Evolutionary conservation across 2,329 filamentous ascomycete species (phyloP).

Genomic region (Fusarium subglutinans): DNA sequence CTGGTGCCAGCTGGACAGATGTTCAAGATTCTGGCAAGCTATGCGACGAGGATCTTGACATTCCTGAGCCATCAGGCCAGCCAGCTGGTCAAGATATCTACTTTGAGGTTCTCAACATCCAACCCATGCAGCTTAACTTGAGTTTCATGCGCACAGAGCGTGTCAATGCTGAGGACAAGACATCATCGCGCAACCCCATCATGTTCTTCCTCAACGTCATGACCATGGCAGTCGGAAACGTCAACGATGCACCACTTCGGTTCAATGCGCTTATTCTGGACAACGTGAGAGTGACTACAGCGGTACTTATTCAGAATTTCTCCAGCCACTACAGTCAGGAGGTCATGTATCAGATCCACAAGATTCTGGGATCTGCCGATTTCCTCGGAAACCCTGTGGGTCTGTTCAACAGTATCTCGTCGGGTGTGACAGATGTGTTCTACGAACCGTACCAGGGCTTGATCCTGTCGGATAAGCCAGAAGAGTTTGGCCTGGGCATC

Average conservation of each 20-base stretch:
- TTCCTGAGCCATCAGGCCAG: slow-evolving; percentile 88
- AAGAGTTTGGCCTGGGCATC: slow-evolving; percentile 93
- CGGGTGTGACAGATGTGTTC: slow-evolving; percentile 96
- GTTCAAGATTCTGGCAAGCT: slow-evolving; percentile 81
- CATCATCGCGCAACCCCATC: slow-evolving; percentile 88
- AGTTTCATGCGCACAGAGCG: slow-evolving; percentile 97
- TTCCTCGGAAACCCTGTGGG: slow-evolving; percentile 98
- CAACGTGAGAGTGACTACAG: slow-evolving; percentile 90
- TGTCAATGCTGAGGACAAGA: slow-evolving; percentile 95
- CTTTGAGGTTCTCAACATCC: slow-evolving; percentile 95
- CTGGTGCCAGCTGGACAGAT: slow-evolving; percentile 80
- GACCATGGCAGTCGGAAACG: slow-evolving; percentile 99
- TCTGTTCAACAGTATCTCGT: slow-evolving; percentile 97
- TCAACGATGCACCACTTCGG: slow-evolving; percentile 95
- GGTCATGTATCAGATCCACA: slow-evolving; percentile 93
- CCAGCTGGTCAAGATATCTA: slow-evolving; percentile 93
- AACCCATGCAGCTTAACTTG: slow-evolving; percentile 97
- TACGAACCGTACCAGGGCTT: slow-evolving; percentile 99
- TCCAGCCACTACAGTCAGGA: slow-evolving; percentile 97
- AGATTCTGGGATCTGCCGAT: slow-evolving; percentile 95
- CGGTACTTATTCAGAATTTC: slow-evolving; percentile 84
- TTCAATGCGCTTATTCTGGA: slow-evolving; percentile 95
- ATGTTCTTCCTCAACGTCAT: slow-evolving; percentile 99
- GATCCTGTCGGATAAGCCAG: slow-evolving; percentile 93
- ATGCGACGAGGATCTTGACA: slow-evolving; percentile 88